These are phyloP conservation scores for Leccinum subrobustum DNA, from an alignment of 1,284 basidiomycete genomes.

Conservation along the genomic window DNA sequence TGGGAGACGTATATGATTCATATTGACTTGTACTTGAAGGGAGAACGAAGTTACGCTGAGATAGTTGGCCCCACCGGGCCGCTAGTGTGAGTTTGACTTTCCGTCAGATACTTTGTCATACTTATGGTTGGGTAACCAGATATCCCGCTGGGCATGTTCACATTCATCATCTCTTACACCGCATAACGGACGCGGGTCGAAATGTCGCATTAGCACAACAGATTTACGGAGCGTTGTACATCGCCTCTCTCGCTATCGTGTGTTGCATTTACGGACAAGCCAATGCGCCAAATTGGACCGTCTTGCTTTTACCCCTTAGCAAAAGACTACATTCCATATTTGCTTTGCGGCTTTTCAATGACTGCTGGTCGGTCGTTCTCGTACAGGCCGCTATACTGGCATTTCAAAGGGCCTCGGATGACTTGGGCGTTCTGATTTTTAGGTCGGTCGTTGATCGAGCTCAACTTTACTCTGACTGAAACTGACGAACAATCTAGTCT, in stretches of 20 bases:
- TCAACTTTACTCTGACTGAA: not conserved
- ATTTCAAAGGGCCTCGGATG: slow-evolving; percentile 58
- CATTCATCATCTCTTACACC: slow-evolving; percentile 76
- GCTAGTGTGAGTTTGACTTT: slow-evolving; percentile 67
- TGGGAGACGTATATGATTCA: slow-evolving; percentile 94
- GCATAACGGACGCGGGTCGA: slow-evolving; percentile 60
- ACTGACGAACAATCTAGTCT: slow-evolving; percentile 46
- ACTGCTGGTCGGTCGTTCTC: slow-evolving; percentile 80
- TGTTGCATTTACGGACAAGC: slow-evolving; percentile 70
- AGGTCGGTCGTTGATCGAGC: slow-evolving; percentile 52
- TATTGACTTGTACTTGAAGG: slow-evolving; percentile 74
- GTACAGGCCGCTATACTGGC: slow-evolving; percentile 61
- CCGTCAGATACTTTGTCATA: not conserved
- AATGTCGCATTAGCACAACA: slow-evolving; percentile 74
- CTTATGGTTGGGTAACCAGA: slow-evolving; percentile 40
- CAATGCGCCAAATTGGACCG: slow-evolving; percentile 74
- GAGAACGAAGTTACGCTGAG: slow-evolving; percentile 83
- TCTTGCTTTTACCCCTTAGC: slow-evolving; percentile 81
- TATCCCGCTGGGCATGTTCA: slow-evolving; percentile 95
- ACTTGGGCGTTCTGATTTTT: slow-evolving; percentile 65
- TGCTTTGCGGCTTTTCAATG: slow-evolving; percentile 92
- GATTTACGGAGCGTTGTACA: slow-evolving; percentile 75
- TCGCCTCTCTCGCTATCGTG: slow-evolving; percentile 62
- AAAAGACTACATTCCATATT: slow-evolving; percentile 96
- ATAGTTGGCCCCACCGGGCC: slow-evolving; percentile 93